Conservation (phyloP, 176 grass and related monocot species). For the Zea mays region DNA sequence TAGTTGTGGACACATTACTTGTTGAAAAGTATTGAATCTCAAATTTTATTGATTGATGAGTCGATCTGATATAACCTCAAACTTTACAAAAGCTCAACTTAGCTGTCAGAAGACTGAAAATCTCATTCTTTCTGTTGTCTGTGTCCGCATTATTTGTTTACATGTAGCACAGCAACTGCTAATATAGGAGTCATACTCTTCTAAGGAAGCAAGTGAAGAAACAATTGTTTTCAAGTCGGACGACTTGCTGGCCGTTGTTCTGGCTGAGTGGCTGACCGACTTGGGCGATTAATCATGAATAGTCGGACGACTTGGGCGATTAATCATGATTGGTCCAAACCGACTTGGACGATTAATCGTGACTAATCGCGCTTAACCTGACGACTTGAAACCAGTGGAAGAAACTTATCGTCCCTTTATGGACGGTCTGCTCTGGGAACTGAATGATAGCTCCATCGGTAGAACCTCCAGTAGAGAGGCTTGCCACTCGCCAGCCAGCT, state of each 20-base stretch:
- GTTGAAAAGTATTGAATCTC: neutral
- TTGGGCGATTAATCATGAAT: too few species aligned
- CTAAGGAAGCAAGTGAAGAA: conserved; percentile 3
- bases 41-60: neutral
- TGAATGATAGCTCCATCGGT: neutral
- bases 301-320: too few species aligned
- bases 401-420: neutral
- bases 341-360: too few species aligned
- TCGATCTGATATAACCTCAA: neutral
- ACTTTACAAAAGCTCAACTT: neutral
- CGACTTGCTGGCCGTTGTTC: too few species aligned
- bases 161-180: neutral
- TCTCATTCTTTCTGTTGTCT: neutral
- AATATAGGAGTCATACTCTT: conserved; percentile 4
- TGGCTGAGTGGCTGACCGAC: too few species aligned
- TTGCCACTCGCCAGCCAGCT: neutral
- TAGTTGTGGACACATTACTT: neutral
- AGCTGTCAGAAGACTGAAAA: neutral
- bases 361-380: too few species aligned
- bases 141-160: neutral
- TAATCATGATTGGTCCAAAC: too few species aligned
- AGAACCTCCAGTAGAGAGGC: neutral
- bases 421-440: neutral
- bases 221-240: too few species aligned
- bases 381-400: too few species aligned